Evolutionary conservation across 805 yeast genomes (phyloP), one percentile per base, ranked within the genome.

Genomic region (Starmerella powellii): DNA sequence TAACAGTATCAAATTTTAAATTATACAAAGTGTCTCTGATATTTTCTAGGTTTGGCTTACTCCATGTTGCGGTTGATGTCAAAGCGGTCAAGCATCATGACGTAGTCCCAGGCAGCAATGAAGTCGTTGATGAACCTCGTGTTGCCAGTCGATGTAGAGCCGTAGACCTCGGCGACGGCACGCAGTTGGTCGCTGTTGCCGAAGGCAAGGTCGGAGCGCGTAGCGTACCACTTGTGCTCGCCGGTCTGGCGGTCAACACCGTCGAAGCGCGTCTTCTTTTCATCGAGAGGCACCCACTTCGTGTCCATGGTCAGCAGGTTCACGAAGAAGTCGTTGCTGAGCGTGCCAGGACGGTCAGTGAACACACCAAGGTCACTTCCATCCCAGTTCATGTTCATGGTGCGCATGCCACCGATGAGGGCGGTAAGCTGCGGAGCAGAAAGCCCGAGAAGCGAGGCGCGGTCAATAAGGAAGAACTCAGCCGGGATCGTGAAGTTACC

Each of bases 31-130:
- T 23, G 26, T 23, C n/a, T n/a, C n/a, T n/a, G n/a, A n/a, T n/a
- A n/a, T n/a, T n/a, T n/a, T n/a, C n/a, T n/a, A n/a, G n/a, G n/a
- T n/a, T n/a, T n/a, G 10, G 10, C 10, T 52, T 55, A 13, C 42
- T 33, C 19, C 27, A 26, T 27, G 27, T 37, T 21, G 35, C 35
- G 28, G 11, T 42, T 11, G 15, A 48, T 16, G 31, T 48, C 51
- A 39, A 37, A 48, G n/a, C 51, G 48, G 31, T 48, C 51, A 13
- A 43, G 47, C 41, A 32, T 45, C 51, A 48, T 48, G 20, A 48
- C 51, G 34, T 48, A 26, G 44, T 48, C 19, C 51, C 51, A 48
- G 1, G 51, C 51, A 13, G 36, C 30, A 26, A 48, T 31, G 41
- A 48, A 48, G 39, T 48, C 51, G 11, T 34, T 33, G 21, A 45